Conservation (phyloP, 2,329 filamentous ascomycete species). For the Xylaria sp. region DNA sequence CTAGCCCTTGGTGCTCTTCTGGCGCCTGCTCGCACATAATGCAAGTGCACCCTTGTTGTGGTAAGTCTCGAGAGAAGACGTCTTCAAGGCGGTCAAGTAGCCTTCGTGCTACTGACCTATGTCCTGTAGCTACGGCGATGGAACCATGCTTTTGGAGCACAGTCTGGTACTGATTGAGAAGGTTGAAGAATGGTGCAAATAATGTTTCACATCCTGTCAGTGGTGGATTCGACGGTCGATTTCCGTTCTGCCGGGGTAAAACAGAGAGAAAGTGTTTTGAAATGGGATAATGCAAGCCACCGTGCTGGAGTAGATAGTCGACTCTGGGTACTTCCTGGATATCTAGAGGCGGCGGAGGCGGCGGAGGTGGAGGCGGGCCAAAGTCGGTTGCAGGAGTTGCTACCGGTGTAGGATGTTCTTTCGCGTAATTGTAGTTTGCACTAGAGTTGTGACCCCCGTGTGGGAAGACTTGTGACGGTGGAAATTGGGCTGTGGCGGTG, state of each 20-base stretch:
- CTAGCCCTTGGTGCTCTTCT: constrained; percentile 77
- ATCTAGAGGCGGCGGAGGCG: constrained; percentile 78
- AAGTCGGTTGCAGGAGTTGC: constrained; percentile 57
- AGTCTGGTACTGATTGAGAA: constrained; percentile 86
- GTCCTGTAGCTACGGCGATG: constrained; percentile 93
- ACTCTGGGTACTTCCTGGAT: constrained; percentile 81
- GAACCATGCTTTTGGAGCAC: constrained; percentile 89
- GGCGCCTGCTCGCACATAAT: constrained; percentile 78
- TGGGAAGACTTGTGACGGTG: constrained; percentile 56
- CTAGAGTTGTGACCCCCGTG: constrained; percentile 54
- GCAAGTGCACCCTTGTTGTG: constrained; percentile 85
- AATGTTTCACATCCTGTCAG: constrained; percentile 76
- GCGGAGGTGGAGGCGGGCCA: constrained; percentile 62
- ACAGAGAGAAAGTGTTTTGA: constrained; percentile 78
- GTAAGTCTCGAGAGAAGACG: constrained; percentile 93
- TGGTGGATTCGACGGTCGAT: constrained; percentile 70
- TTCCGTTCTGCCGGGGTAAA: constrained; percentile 67
- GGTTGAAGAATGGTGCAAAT: constrained; percentile 83
- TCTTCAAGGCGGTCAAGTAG: constrained; percentile 91
- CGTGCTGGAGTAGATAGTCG: constrained; percentile 91
- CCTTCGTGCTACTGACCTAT: constrained; percentile 90
- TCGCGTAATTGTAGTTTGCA: constrained; percentile 51
- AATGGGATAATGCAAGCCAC: constrained; percentile 77
- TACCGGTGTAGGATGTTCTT: constrained; percentile 54
- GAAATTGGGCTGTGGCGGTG: constrained; percentile 64